Base-by-base conservation (phyloP, 306 rosid genomes). In the Gleditsia sinensis region DNA sequence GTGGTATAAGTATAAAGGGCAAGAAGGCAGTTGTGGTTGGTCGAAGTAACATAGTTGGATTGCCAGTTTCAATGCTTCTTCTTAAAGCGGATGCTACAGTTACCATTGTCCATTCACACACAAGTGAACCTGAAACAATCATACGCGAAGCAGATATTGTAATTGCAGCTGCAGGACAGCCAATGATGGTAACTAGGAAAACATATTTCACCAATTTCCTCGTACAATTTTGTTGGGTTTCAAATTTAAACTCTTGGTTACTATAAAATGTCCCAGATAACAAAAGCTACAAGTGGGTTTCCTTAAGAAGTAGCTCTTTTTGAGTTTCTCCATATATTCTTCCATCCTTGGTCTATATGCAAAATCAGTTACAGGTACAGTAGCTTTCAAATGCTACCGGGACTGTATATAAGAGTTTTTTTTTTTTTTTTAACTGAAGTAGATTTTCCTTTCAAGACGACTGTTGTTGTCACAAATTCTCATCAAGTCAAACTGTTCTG, bases 91-190 rank as follows among this genome's bases (percentile, higher is more conserved):
- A 91, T 87, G 97, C 96, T 32, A 94, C 97, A 2, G 94, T 94
- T 68, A 82, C 94, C 28, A 48, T 87, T 61, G 93, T 88, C 28
- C 97, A 91, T 80, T 91, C 98, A 6, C 91, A 20, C 69, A 80
- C 98, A 62, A 74, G 69, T 43, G 81, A 91, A 61, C 90, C 90
- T 2, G 92, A 91, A 82, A 80, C 68, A 34, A 70, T 89, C 80
- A 78, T 94, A 49, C 88, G 85, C 2, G 92, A 94, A 77, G 93
- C 97, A 2, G 98, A 91, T 81, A 91, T 94, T 71, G 74, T 90
- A 23, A 91, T 91, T 78, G 98, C 98, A 54, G 98, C 97, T 67
- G 95, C 97, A 49, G 98, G 96, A 70, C 97, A 94, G 77, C 83
- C 97, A 39, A 83, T 57, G 80, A 91, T 94, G 94, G 97, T 91